Conservation (phyloP, 2,329 filamentous ascomycete species). For the Calonectria leucothoes region DNA sequence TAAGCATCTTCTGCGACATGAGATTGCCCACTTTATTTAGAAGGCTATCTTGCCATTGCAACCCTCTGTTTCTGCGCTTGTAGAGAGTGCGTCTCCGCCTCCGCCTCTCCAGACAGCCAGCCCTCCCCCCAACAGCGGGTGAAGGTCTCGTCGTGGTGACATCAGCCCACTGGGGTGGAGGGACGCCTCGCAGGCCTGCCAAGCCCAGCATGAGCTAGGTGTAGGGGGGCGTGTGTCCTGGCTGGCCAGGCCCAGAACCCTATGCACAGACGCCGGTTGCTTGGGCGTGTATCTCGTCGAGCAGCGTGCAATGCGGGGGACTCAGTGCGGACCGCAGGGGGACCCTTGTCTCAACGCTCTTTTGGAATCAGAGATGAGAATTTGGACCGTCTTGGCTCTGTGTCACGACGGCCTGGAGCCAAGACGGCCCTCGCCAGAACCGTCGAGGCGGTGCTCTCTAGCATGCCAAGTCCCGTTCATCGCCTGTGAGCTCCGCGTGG, state of each 20-base stretch:
- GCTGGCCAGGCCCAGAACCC: background rate
- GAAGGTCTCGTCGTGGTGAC: background rate
- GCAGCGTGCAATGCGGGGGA: slow-evolving; percentile 15
- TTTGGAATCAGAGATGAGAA: slow-evolving; percentile 8
- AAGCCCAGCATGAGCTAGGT: background rate
- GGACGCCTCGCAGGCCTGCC: background rate
- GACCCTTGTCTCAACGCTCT: background rate
- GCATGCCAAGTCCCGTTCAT: background rate
- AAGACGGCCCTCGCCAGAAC: slow-evolving; percentile 10
- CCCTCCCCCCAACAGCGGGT: background rate
- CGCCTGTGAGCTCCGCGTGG: background rate
- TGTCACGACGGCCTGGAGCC: slow-evolving; percentile 7
- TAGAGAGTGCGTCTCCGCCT: background rate
- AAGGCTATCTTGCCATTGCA: slow-evolving; percentile 2
- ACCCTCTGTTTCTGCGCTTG: background rate
- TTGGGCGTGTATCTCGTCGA: background rate
- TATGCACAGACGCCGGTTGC: background rate
- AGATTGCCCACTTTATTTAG: slow-evolving; percentile 5
- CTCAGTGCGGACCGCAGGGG: background rate
- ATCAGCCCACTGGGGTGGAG: slow-evolving; percentile 14
- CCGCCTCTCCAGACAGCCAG: background rate
- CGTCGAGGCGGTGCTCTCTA: background rate
- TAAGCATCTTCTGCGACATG: background rate
- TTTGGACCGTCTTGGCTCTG: background rate
- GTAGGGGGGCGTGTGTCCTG: background rate